These are phyloP conservation scores for Gymnopilus junonius DNA, from an alignment of 768 basidiomycete species.

Conservation along the genomic window DNA sequence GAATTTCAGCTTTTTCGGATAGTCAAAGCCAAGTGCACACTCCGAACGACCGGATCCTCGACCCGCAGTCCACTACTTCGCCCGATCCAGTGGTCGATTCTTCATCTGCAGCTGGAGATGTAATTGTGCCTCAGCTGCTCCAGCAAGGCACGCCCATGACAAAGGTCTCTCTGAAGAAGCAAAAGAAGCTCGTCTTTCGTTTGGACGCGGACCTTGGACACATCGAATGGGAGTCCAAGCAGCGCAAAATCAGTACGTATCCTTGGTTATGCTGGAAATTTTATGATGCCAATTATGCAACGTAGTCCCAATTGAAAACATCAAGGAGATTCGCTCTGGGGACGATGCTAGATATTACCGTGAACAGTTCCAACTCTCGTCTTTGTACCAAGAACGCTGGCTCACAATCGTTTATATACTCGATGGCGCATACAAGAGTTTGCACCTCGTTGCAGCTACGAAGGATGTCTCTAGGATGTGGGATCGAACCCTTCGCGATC, in stretches of 20 bases:
- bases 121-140: conserved; percentile 55
- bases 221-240: conserved; percentile 79
- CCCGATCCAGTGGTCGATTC: background rate
- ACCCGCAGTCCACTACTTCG: background rate
- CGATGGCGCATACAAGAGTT: conserved; percentile 79
- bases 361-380: conserved; percentile 70
- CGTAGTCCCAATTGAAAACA: conserved; percentile 88
- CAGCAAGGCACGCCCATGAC: conserved; percentile 75
- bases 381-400: conserved; percentile 78
- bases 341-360: conserved; percentile 76
- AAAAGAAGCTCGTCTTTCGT: conserved; percentile 70
- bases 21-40: background rate
- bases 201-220: conserved; percentile 83
- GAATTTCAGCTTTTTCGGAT: background rate
- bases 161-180: conserved; percentile 81
- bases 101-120: conserved; percentile 11
- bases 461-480: conserved; percentile 54
- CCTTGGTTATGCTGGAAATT: conserved; percentile 40
- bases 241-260: conserved; percentile 62
- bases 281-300: conserved; percentile 19
- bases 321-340: conserved; percentile 89
- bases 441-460: conserved; percentile 81
- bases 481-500: conserved; percentile 65
- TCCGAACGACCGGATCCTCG: background rate
- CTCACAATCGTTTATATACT: conserved; percentile 85